A percentile compares a stretch with the other conserved stretches of the same genome.
These are phyloP conservation scores for Neurospora sublineolata DNA, from an alignment of 495 filamentous ascomycete species.

Conservation along the genomic window DNA sequence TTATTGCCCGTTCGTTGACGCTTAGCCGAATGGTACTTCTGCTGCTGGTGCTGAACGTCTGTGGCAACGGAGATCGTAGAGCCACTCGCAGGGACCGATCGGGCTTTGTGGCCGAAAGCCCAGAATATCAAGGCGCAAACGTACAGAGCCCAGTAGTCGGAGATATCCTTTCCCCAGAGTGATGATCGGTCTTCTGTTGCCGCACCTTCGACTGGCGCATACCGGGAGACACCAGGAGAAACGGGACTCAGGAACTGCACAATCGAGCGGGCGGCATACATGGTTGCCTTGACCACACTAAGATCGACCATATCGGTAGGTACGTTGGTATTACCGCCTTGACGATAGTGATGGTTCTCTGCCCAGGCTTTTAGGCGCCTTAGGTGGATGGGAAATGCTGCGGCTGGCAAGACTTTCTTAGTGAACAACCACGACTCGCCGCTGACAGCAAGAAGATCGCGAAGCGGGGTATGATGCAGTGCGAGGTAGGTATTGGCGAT, in stretches of 20 bases:
- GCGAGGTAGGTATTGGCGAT: slow-evolving; percentile 36
- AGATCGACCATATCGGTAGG: neutral
- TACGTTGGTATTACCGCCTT: slow-evolving; percentile 1
- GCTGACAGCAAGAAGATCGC: slow-evolving; percentile 34
- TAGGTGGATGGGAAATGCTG: slow-evolving; percentile 28
- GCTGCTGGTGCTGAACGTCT: slow-evolving; percentile 35
- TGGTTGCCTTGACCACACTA: slow-evolving; percentile 15
- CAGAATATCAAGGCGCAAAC: slow-evolving; percentile 38
- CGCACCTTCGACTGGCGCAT: neutral
- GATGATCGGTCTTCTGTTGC: neutral
- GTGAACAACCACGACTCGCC: slow-evolving; percentile 39
- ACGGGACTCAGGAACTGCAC: slow-evolving; percentile 11
- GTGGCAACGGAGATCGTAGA: slow-evolving; percentile 45
- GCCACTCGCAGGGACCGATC: neutral
- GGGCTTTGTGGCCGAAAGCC: slow-evolving; percentile 27
- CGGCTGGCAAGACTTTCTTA: slow-evolving; percentile 27
- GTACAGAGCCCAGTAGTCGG: slow-evolving; percentile 39
- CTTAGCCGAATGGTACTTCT: slow-evolving; percentile 5
- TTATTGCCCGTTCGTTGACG: slow-evolving; percentile 52
- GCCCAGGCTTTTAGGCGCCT: slow-evolving; percentile 28
- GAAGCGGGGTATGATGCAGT: slow-evolving; percentile 36
- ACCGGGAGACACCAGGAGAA: neutral
- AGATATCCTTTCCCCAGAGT: slow-evolving; percentile 24
- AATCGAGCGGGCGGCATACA: slow-evolving; percentile 24
- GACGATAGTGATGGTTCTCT: slow-evolving; percentile 7